Conservation (phyloP, 1,139 yeast genomes). For the Diutina neorugosa region DNA sequence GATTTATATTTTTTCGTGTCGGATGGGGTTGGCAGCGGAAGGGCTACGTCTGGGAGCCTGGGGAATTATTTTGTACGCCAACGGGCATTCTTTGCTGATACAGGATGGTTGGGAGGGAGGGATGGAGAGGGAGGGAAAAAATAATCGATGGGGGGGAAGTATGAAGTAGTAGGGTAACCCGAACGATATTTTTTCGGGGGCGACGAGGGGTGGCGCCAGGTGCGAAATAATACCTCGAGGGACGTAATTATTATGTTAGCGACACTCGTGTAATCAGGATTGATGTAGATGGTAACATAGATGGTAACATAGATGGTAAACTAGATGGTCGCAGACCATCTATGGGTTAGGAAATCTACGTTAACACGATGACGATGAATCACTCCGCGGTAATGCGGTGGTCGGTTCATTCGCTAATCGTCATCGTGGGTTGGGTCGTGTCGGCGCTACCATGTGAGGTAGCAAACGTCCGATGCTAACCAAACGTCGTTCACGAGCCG, state of each 20-base stretch:
- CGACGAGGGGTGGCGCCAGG: not conserved
- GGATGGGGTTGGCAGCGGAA: not conserved
- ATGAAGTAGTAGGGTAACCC: too few relatives aligned
- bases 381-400: too few relatives aligned
- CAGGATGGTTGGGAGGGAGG: not conserved
- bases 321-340: too few relatives aligned
- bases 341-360: too few relatives aligned
- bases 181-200: not conserved
- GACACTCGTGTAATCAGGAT: not conserved
- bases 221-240: not conserved
- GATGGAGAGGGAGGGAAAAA: not conserved
- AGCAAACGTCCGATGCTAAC: too few relatives aligned
- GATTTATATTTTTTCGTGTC: not conserved
- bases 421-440: too few relatives aligned
- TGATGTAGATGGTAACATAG: too few relatives aligned
- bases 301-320: too few relatives aligned
- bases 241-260: not conserved
- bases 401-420: too few relatives aligned
- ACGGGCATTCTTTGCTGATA: conserved; percentile 2
- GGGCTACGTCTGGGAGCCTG: not conserved
- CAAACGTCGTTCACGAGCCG: too few relatives aligned
- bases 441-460: too few relatives aligned
- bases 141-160: not conserved
- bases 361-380: too few relatives aligned
- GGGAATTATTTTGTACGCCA: not conserved